Conservation (phyloP, 306 rosid species). For the Trifolium repens region DNA sequence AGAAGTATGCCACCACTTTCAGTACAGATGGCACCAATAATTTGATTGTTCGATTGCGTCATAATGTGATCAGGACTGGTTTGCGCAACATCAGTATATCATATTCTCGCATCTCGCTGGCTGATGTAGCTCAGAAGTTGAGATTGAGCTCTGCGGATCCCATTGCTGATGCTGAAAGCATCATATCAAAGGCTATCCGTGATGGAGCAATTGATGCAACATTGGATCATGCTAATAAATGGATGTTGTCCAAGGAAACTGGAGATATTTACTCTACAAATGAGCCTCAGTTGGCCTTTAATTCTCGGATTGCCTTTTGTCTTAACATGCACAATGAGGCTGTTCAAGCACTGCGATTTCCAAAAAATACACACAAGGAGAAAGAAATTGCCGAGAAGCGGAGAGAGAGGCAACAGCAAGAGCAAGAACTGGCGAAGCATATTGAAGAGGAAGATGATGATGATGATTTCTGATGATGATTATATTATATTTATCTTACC, state of each 20-base stretch:
- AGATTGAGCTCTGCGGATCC: constrained; percentile 84
- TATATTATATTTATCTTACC: background rate
- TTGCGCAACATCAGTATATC: constrained; percentile 96
- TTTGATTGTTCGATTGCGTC: constrained; percentile 91
- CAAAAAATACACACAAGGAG: constrained; percentile 62
- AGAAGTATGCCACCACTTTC: constrained; percentile 74
- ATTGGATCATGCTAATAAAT: constrained; percentile 78
- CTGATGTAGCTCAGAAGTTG: constrained; percentile 86
- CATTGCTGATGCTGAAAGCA: constrained; percentile 83
- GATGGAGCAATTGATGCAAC: constrained; percentile 83
- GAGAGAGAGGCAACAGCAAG: constrained; percentile 68
- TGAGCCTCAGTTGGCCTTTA: constrained; percentile 89
- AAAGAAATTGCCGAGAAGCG: constrained; percentile 61
- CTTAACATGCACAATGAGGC: constrained; percentile 95
- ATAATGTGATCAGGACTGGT: constrained; percentile 95
- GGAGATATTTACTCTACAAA: constrained; percentile 92
- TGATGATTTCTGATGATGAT: constrained; percentile 52
- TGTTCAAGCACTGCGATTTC: constrained; percentile 72
- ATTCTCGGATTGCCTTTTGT: constrained; percentile 94
- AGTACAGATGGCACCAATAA: constrained; percentile 79
- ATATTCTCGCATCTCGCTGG: constrained; percentile 90
- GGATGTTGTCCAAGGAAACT: constrained; percentile 95
- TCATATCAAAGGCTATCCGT: constrained; percentile 92
- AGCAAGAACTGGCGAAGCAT: constrained; percentile 67
- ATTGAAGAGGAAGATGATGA: constrained; percentile 70